A percentile compares a stretch with the other conserved stretches of the same genome.
These are phyloP conservation scores for Stephania japonica DNA, from an alignment of 164 flowering plant genomes.

Conservation along the genomic window DNA sequence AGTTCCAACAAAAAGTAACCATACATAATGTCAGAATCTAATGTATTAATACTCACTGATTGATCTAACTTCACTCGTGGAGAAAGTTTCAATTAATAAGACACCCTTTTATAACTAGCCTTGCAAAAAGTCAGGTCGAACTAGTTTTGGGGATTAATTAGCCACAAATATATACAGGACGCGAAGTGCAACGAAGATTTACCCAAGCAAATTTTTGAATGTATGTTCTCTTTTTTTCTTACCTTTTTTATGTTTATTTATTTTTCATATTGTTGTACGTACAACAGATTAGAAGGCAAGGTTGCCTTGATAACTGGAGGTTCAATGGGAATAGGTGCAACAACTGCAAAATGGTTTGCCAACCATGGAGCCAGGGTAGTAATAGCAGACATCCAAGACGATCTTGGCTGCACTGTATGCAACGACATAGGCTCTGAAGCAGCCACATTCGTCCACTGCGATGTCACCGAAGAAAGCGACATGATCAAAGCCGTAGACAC, in stretches of 20 bases:
- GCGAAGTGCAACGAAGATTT: no score
- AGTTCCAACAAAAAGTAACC: no score
- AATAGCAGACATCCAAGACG: slow-evolving; percentile 16
- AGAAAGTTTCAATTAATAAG: no score
- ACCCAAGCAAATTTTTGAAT: neutral
- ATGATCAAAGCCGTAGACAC: slow-evolving; percentile 15
- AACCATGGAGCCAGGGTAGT: slow-evolving; percentile 14
- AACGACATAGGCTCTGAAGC: neutral
- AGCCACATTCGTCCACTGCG: slow-evolving; percentile 12
- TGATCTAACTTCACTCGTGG: no score
- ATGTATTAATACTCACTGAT: no score
- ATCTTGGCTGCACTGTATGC: slow-evolving; percentile 2
- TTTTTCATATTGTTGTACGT: neutral
- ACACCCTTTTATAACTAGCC: no score
- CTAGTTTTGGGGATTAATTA: no score
- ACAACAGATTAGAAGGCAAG: slow-evolving; percentile 14
- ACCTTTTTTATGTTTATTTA: neutral
- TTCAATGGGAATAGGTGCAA: slow-evolving; percentile 7
- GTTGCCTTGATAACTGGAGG: slow-evolving; percentile 13
- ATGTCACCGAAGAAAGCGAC: slow-evolving; percentile 11
- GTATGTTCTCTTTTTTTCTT: neutral
- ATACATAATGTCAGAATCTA: no score
- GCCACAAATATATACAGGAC: no score
- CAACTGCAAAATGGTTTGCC: slow-evolving; percentile 5
- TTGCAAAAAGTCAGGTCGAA: no score